Percentiles rank a stretch among this genome's conserved stretches.
Evolutionary conservation across 2,329 filamentous ascomycete species (phyloP).

Genomic region (Colletotrichum echinochloae): DNA sequence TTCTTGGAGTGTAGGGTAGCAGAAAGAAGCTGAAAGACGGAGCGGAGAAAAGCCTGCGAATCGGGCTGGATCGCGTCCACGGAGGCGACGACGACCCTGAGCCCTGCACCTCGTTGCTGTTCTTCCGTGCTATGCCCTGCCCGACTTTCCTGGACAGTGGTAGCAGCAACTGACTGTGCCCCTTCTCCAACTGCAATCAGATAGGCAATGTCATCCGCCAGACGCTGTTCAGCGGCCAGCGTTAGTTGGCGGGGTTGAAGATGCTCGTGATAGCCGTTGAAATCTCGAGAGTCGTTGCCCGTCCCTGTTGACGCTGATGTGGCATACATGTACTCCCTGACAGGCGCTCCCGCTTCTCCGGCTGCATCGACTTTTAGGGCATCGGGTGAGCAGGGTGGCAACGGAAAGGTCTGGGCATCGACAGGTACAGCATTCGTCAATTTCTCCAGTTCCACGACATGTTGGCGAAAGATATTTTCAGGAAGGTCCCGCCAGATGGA

Average conservation of each 20-base stretch:
- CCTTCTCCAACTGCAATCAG: slow-evolving; percentile 39
- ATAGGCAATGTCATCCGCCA: slow-evolving; percentile 39
- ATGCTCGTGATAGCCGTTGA: not conserved
- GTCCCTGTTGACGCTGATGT: not conserved
- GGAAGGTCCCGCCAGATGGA: slow-evolving; percentile 38
- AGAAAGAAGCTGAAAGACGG: slow-evolving; percentile 23
- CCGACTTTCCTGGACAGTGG: slow-evolving; percentile 36
- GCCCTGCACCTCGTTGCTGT: not conserved
- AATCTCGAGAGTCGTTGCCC: slow-evolving; percentile 1
- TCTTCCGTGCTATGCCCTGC: not conserved
- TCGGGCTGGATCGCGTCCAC: slow-evolving; percentile 37
- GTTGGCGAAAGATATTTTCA: slow-evolving; percentile 31
- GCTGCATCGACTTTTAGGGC: not conserved
- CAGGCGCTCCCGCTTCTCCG: not conserved
- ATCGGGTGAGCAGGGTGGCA: slow-evolving; percentile 16
- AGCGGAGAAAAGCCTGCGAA: slow-evolving; percentile 36
- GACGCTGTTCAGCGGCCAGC: slow-evolving; percentile 32
- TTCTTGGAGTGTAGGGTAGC: slow-evolving; percentile 21
- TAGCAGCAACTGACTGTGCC: slow-evolving; percentile 40
- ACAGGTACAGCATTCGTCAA: slow-evolving; percentile 40
- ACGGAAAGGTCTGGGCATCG: slow-evolving; percentile 25
- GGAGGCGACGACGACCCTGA: slow-evolving; percentile 36
- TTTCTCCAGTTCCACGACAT: slow-evolving; percentile 37
- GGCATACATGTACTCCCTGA: not conserved
- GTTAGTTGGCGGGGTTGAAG: slow-evolving; percentile 17